A percentile compares a stretch with the other conserved stretches of the same genome.
These are phyloP conservation scores for Cyclotella kingstonii DNA, from an alignment of 108 stramenopile genomes.

Conservation along the genomic window DNA sequence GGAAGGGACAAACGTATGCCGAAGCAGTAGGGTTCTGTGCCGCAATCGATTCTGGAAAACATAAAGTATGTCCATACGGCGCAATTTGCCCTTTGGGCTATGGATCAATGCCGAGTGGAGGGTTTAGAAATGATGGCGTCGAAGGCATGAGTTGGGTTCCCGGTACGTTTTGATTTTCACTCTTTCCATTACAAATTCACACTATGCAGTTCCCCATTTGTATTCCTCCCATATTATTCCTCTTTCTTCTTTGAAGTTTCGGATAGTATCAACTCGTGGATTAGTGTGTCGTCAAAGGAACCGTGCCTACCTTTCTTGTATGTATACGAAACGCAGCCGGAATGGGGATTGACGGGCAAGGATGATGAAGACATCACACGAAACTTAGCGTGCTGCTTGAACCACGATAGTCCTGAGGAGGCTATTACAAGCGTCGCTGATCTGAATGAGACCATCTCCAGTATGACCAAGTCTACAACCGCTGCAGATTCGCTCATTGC, in stretches of 20 bases:
- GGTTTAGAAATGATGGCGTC: constrained; percentile 2
- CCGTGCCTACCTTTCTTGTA: neutral
- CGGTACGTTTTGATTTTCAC: constrained; percentile 21
- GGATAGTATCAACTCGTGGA: constrained; percentile 1
- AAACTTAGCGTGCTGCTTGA: constrained; percentile 11
- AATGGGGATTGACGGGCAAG: neutral
- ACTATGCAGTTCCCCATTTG: neutral
- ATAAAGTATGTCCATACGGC: constrained; percentile 12
- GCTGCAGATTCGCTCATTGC: neutral
- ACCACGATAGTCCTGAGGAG: no score
- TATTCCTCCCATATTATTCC: neutral
- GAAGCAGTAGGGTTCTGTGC: constrained; percentile 12
- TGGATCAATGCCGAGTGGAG: constrained; percentile 1
- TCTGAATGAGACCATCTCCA: no score
- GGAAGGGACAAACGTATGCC: constrained; percentile 10
- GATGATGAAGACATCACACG: constrained; percentile 1
- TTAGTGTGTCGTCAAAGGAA: neutral
- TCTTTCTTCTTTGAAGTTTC: constrained; percentile 1
- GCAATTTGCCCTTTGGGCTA: constrained; percentile 15
- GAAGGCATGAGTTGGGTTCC: constrained; percentile 11
- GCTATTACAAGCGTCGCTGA: no score
- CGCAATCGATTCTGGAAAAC: neutral
- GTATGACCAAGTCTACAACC: no score
- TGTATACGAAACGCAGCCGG: neutral
- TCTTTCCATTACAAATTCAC: constrained; percentile 3